Evolutionary conservation across 2,329 filamentous ascomycete species (phyloP).

Genomic region (Achaetomium macrosporum): DNA sequence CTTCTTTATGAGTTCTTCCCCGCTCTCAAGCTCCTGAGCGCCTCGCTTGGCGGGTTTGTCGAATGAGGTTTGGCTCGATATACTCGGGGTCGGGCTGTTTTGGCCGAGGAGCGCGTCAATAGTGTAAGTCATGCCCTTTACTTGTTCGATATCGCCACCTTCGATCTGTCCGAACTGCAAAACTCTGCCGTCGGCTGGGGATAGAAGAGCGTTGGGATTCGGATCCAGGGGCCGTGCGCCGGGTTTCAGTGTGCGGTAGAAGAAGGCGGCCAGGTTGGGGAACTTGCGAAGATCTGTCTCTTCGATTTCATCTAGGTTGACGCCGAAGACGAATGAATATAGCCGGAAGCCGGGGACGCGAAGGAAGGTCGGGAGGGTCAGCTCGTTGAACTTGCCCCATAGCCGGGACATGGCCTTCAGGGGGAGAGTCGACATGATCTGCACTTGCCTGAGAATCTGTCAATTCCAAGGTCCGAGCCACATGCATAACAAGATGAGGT

Average conservation of each 20-base stretch:
- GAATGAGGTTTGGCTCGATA: conserved; percentile 36
- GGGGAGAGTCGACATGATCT: conserved; percentile 88
- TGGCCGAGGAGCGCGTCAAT: conserved; percentile 85
- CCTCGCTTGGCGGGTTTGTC: conserved; percentile 23
- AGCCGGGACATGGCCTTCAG: conserved; percentile 83
- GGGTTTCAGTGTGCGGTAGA: conserved; percentile 91
- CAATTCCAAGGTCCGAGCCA: conserved; percentile 6
- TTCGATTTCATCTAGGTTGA: conserved; percentile 78
- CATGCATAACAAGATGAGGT: background rate
- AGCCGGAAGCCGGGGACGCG: conserved; percentile 86
- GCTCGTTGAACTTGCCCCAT: conserved; percentile 89
- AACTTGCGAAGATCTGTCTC: conserved; percentile 86
- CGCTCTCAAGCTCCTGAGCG: conserved; percentile 34
- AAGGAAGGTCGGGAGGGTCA: conserved; percentile 80
- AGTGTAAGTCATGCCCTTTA: conserved; percentile 97
- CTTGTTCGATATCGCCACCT: conserved; percentile 92
- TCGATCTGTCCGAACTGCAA: conserved; percentile 90
- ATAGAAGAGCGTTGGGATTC: conserved; percentile 71
- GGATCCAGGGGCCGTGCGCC: conserved; percentile 80
- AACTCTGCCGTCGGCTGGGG: conserved; percentile 83
- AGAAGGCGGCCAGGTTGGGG: conserved; percentile 91
- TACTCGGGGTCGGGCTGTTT: conserved; percentile 49
- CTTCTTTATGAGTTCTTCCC: conserved; percentile 64
- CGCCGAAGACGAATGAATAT: conserved; percentile 87
- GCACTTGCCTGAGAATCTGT: conserved; percentile 60